Percentiles rank a stretch among this genome's conserved stretches.
Conservation (phyloP, 2,329 filamentous ascomycete genomes). For the Trichoderma cornu-damae region DNA sequence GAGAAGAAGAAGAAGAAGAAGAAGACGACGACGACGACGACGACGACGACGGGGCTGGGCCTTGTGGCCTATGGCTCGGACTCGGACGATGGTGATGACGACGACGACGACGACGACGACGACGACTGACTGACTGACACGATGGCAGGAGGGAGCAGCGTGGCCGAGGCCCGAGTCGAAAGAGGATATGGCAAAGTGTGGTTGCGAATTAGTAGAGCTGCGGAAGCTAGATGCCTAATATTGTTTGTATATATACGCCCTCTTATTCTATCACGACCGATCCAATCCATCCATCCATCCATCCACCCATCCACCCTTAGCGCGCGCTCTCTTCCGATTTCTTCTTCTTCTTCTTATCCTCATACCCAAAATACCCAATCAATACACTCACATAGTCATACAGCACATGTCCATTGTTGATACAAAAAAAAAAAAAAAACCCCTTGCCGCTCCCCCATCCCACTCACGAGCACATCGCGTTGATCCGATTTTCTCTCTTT, state of each 20-base stretch:
- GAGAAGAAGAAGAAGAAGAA: slow-evolving; percentile 23
- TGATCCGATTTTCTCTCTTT: not conserved
- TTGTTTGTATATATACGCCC: slow-evolving; percentile 17
- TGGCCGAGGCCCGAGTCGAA: not conserved
- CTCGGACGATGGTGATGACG: slow-evolving; percentile 46
- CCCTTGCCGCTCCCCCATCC: no score
- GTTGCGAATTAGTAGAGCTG: slow-evolving; percentile 9
- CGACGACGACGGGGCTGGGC: slow-evolving; percentile 30
- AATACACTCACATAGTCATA: not conserved
- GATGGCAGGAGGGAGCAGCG: not conserved
- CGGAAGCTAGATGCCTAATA: slow-evolving; percentile 17
- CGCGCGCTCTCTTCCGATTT: not conserved
- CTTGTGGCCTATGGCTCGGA: slow-evolving; percentile 56
- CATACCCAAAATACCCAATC: not conserved
- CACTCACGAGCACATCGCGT: no score
- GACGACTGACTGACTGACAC: slow-evolving; percentile 35
- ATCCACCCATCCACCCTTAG: no score
- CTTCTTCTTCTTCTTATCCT: not conserved
- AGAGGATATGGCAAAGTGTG: slow-evolving; percentile 7
- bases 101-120: slow-evolving; percentile 32
- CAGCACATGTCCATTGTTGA: not conserved
- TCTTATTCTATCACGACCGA: slow-evolving; percentile 8
- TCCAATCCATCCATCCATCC: not conserved
- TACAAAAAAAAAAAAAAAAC: not conserved
- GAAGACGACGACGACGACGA: slow-evolving; percentile 1